Percentiles rank a stretch among this genome's conserved stretches.
Evolutionary conservation across 1,284 basidiomycete species (phyloP).

Genomic region (Trichosporon asahii): DNA sequence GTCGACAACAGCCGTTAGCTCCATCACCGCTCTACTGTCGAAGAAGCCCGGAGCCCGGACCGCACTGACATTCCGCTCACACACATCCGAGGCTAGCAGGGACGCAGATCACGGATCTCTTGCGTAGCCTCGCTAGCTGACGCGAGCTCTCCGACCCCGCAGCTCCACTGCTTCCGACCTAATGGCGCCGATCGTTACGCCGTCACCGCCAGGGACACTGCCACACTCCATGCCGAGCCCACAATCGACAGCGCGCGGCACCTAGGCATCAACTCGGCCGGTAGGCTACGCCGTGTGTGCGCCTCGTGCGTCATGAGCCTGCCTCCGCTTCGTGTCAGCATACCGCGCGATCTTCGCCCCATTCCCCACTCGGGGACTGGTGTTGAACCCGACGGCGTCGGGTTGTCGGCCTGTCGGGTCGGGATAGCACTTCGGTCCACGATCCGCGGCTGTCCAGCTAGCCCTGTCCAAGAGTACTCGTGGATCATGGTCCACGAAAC

Average conservation of each 20-base stretch:
- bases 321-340: no score
- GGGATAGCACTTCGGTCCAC: no score
- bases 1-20: not conserved
- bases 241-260: not conserved
- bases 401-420: no score
- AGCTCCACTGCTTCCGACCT: not conserved
- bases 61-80: not conserved
- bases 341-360: not conserved
- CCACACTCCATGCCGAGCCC: not conserved
- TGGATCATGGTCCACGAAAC: no score
- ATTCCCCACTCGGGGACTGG: not conserved
- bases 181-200: not conserved
- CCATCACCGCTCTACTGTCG: no score
- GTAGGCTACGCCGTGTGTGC: not conserved
- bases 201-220: not conserved
- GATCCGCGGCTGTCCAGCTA: no score
- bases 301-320: no score
- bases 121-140: not conserved
- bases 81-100: not conserved
- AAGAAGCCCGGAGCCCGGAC: no score
- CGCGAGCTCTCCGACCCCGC: not conserved
- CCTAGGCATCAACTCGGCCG: not conserved
- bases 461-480: no score
- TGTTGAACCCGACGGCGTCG: no score
- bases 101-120: not conserved